phyloP scores from a whole-genome alignment of 2,329 filamentous ascomycete species.

The Stagonosporopsis chrysanthemi region DNA sequence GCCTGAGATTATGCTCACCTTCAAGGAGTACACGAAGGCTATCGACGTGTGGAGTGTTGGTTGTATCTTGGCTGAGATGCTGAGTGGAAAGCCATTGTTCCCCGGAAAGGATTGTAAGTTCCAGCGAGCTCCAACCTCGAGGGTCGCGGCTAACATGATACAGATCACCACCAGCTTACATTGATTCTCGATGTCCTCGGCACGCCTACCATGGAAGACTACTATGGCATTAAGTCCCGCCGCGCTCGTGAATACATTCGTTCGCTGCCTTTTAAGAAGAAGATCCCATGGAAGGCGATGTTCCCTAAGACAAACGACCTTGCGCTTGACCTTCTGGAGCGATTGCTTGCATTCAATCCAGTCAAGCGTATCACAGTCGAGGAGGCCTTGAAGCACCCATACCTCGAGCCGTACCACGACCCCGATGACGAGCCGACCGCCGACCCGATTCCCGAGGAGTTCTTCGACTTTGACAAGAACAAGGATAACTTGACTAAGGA shows the following conservation, averaged over 20 bases:
- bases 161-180: slow-evolving; percentile 97
- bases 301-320: slow-evolving; percentile 99
- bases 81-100: slow-evolving; percentile 97
- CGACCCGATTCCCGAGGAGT: slow-evolving; percentile 95
- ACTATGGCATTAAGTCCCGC: slow-evolving; percentile 99
- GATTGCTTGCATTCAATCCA: slow-evolving; percentile 95
- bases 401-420: slow-evolving; percentile 98
- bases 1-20: slow-evolving; percentile 99
- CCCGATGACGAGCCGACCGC: slow-evolving; percentile 98
- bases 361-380: slow-evolving; percentile 98
- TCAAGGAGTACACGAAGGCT: slow-evolving; percentile 99
- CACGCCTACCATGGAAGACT: slow-evolving; percentile 99
- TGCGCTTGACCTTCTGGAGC: slow-evolving; percentile 92
- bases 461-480: slow-evolving; percentile 99
- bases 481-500: slow-evolving; percentile 99
- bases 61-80: slow-evolving; percentile 97
- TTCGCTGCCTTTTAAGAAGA: slow-evolving; percentile 98
- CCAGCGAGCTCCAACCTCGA: neutral
- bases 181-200: slow-evolving; percentile 96
- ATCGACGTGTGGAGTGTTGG: slow-evolving; percentile 99
- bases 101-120: slow-evolving; percentile 94
- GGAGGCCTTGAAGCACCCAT: slow-evolving; percentile 95
- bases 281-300: slow-evolving; percentile 95
- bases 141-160: neutral
- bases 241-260: slow-evolving; percentile 98